These are phyloP conservation scores for Apophysomyces sp. DNA, from an alignment of 371 early-diverging fungal species.

Conservation along the genomic window DNA sequence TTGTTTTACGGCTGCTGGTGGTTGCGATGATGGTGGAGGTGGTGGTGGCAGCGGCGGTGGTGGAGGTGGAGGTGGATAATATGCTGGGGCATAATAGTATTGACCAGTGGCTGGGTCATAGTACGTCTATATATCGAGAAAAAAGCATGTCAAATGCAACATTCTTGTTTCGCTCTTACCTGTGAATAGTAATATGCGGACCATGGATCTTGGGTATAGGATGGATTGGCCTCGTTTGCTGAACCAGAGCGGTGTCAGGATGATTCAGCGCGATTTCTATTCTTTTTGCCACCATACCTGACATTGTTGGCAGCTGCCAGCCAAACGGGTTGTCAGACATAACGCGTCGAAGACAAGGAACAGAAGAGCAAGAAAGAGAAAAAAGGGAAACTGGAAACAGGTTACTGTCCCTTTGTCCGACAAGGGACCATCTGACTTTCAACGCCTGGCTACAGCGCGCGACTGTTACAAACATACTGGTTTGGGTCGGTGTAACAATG, in stretches of 20 bases:
- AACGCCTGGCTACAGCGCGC: not conserved
- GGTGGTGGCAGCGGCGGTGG: not conserved
- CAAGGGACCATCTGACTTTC: not conserved
- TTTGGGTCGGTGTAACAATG: too few species aligned
- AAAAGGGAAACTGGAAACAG: not conserved
- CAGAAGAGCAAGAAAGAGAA: not conserved
- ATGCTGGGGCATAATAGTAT: not conserved
- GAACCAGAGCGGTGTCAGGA: not conserved
- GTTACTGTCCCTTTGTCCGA: not conserved
- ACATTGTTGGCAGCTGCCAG: conserved; percentile 6
- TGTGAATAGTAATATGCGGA: not conserved
- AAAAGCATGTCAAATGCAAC: not conserved
- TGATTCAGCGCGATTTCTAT: not conserved
- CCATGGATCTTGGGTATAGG: not conserved
- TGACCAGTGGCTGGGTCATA: not conserved
- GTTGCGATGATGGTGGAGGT: not conserved
- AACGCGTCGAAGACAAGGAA: not conserved
- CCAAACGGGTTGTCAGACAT: conserved; percentile 2
- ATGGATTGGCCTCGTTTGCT: not conserved
- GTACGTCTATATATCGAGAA: not conserved
- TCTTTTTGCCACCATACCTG: not conserved
- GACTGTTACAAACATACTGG: not conserved
- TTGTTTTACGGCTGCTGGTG: not conserved
- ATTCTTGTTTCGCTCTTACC: not conserved
- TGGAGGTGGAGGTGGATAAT: conserved; percentile 3